A percentile compares a stretch with the other conserved stretches of the same genome.
phyloP scores from a whole-genome alignment of 192 early-diverging fungal species.

The Linnemannia exigua region DNA sequence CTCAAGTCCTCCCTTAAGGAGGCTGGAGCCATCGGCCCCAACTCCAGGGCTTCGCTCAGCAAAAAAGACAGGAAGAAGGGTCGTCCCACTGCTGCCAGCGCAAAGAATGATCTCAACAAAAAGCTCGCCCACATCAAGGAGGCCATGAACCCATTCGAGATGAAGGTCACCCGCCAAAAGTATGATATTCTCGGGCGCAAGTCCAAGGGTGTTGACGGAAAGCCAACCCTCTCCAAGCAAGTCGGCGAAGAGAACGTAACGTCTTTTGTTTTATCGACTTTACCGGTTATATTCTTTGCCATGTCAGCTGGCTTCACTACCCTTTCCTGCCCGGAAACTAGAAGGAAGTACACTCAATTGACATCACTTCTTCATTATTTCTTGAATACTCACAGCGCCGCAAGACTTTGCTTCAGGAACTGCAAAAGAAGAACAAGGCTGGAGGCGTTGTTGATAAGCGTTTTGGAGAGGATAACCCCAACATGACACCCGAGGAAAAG shows the following conservation, averaged over 20 bases:
- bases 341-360: neutral
- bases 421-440: conserved; percentile 75
- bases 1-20: conserved; percentile 84
- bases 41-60: conserved; percentile 69
- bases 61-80: conserved; percentile 75
- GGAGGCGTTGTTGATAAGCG: conserved; percentile 91
- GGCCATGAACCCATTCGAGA: conserved; percentile 91
- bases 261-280: neutral
- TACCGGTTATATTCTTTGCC: neutral
- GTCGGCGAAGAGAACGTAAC: conserved; percentile 83
- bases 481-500: conserved; percentile 93
- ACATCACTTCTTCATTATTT: neutral
- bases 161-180: conserved; percentile 85
- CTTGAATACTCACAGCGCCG: conserved; percentile 69
- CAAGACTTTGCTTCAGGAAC: conserved; percentile 86
- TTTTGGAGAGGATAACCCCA: conserved; percentile 93
- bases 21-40: conserved; percentile 83
- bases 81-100: conserved; percentile 59
- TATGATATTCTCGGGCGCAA: conserved; percentile 88
- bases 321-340: neutral
- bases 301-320: no score
- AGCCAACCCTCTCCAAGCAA: conserved; percentile 85
- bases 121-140: conserved; percentile 58
- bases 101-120: conserved; percentile 69
- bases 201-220: conserved; percentile 85